Evolutionary conservation across 305 asterid species (phyloP).

Genomic region (Solanum hybrid): DNA sequence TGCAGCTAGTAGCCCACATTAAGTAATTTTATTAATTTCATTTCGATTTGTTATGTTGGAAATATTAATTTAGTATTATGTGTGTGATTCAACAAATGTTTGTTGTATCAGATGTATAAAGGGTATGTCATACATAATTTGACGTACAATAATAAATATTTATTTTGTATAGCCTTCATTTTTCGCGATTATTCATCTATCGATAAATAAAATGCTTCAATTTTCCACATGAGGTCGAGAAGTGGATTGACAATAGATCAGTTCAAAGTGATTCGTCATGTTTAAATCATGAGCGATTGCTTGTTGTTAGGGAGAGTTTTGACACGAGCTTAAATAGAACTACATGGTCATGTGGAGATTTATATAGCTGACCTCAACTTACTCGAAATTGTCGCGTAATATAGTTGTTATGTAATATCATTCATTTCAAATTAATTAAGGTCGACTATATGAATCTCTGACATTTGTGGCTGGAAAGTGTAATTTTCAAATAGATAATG

Average conservation of each 20-base stretch:
- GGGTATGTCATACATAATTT: not conserved
- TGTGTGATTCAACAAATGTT: not conserved
- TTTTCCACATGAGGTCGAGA: not conserved
- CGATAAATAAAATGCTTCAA: not conserved
- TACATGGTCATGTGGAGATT: not conserved
- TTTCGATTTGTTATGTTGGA: not conserved
- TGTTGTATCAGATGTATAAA: not conserved
- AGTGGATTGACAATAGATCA: not conserved
- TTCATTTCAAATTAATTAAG: not conserved
- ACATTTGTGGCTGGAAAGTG: not conserved
- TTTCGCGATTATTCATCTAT: not conserved
- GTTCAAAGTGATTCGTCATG: not conserved
- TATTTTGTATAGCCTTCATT: not conserved
- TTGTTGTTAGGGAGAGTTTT: accelerated
- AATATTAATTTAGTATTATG: not conserved
- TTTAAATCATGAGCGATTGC: not conserved
- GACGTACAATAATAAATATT: not conserved
- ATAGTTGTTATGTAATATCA: not conserved
- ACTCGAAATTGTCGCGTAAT: accelerated
- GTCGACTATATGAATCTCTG: not conserved
- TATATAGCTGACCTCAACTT: too few species aligned
- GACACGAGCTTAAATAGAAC: not conserved
- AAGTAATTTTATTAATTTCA: not conserved
- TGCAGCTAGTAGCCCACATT: not conserved
- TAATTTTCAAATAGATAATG: not conserved